Conservation (phyloP, 345 rosid genomes). For the Excoecaria cochinchinensis region DNA sequence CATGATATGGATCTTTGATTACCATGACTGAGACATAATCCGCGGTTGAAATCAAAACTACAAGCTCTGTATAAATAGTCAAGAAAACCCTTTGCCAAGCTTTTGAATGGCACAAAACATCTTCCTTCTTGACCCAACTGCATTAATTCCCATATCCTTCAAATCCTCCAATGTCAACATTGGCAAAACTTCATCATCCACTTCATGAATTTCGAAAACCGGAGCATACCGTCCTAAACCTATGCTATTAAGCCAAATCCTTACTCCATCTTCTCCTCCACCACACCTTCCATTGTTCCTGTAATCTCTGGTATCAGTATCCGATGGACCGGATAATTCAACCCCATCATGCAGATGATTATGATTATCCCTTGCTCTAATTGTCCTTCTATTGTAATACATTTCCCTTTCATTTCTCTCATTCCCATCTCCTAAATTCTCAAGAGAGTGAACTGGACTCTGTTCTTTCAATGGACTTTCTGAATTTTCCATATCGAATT, state of each 20-base stretch:
- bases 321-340: conserved; percentile 56
- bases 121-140: conserved; percentile 85
- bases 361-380: conserved; percentile 24
- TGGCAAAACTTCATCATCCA: conserved; percentile 80
- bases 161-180: conserved; percentile 83
- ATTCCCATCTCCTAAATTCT: conserved; percentile 54
- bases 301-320: conserved; percentile 47
- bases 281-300: conserved; percentile 29
- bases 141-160: conserved; percentile 87
- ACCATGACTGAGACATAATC: conserved; percentile 42
- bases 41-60: conserved; percentile 27
- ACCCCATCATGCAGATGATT: conserved; percentile 34
- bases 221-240: conserved; percentile 78
- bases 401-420: conserved; percentile 44
- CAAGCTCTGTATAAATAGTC: conserved; percentile 25
- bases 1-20: conserved; percentile 44
- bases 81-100: conserved; percentile 73
- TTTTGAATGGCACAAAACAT: conserved; percentile 75
- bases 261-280: conserved; percentile 52
- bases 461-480: conserved; percentile 65
- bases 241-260: conserved; percentile 61
- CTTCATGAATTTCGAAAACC: conserved; percentile 83
- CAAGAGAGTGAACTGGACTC: conserved; percentile 52
- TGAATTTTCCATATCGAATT: conserved; percentile 59
- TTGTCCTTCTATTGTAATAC: conserved; percentile 31